Percentiles rank a stretch among this genome's conserved stretches.
phyloP scores from a whole-genome alignment of 768 basidiomycete species.

The Phanerodontia chrysosporium region DNA sequence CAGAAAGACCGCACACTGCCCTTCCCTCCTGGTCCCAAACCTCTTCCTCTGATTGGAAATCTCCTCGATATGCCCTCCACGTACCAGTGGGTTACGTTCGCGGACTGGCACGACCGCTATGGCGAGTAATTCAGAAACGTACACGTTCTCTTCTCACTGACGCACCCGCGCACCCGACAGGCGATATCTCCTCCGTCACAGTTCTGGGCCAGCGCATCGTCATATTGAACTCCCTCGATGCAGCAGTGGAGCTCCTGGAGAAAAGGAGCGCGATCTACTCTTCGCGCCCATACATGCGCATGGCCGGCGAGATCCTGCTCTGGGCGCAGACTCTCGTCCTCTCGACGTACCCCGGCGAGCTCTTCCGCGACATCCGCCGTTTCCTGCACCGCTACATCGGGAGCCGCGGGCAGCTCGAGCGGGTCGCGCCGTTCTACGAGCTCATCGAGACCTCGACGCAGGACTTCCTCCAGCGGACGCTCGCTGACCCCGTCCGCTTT shows the following conservation, averaged over 20 bases:
- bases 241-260: constrained; percentile 25
- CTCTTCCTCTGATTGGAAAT: constrained; percentile 9
- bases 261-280: constrained; percentile 25
- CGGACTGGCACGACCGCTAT: constrained; percentile 24
- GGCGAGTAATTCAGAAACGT: constrained; percentile 14
- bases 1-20: not conserved
- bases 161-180: constrained; percentile 9
- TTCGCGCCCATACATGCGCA: constrained; percentile 17
- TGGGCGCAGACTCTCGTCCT: constrained; percentile 32
- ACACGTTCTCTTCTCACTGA: not conserved
- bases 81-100: constrained; percentile 22
- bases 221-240: constrained; percentile 25
- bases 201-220: constrained; percentile 26
- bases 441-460: constrained; percentile 39
- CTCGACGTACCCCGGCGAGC: constrained; percentile 34
- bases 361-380: constrained; percentile 39
- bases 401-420: constrained; percentile 23
- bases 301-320: constrained; percentile 20
- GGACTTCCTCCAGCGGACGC: constrained; percentile 37
- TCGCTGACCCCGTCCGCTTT: constrained; percentile 34
- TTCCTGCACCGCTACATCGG: constrained; percentile 39
- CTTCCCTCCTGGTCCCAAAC: constrained; percentile 12
- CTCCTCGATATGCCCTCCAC: constrained; percentile 7
- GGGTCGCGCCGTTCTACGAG: constrained; percentile 31
- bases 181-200: constrained; percentile 24